Evolutionary conservation across 495 filamentous ascomycete genomes (phyloP).

Genomic region (Aspergillus egyptiacus): DNA sequence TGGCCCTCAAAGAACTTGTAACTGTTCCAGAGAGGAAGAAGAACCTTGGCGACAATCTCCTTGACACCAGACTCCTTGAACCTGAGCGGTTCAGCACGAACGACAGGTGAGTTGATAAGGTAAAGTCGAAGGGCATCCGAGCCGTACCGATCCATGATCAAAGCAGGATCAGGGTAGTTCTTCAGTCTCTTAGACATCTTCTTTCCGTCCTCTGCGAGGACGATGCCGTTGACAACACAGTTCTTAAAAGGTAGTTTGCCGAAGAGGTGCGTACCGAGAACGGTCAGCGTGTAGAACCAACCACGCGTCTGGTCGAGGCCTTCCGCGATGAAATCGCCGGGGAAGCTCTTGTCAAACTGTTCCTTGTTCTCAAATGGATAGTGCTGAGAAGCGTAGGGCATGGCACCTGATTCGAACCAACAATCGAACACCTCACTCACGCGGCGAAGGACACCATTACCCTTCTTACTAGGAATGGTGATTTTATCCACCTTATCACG

Average conservation of each 20-base stretch:
- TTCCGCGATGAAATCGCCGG: slow-evolving; percentile 96
- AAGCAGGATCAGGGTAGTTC: slow-evolving; percentile 88
- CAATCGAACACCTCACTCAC: slow-evolving; percentile 95
- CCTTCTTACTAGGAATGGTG: slow-evolving; percentile 88
- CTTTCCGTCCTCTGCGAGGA: slow-evolving; percentile 92
- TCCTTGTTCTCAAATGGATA: slow-evolving; percentile 94
- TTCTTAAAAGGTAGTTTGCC: slow-evolving; percentile 89
- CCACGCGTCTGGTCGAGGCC: slow-evolving; percentile 91
- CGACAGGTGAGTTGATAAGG: slow-evolving; percentile 95
- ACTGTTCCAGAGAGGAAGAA: slow-evolving; percentile 93
- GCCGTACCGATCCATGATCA: slow-evolving; percentile 84
- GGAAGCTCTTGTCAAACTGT: slow-evolving; percentile 75
- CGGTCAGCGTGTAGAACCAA: slow-evolving; percentile 94
- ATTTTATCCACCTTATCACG: slow-evolving; percentile 94
- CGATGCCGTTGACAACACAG: slow-evolving; percentile 94
- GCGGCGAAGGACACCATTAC: slow-evolving; percentile 76
- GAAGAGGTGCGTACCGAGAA: slow-evolving; percentile 88
- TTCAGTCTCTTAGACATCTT: slow-evolving; percentile 99
- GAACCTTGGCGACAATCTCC: slow-evolving; percentile 89
- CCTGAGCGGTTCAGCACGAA: slow-evolving; percentile 81
- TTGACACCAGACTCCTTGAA: slow-evolving; percentile 95
- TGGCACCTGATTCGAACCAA: slow-evolving; percentile 92
- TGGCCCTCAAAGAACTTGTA: slow-evolving; percentile 99
- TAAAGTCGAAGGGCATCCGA: slow-evolving; percentile 93
- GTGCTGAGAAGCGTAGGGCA: slow-evolving; percentile 91